phyloP scores from a whole-genome alignment of 257 asterid species.

The Primulina eburnea region DNA sequence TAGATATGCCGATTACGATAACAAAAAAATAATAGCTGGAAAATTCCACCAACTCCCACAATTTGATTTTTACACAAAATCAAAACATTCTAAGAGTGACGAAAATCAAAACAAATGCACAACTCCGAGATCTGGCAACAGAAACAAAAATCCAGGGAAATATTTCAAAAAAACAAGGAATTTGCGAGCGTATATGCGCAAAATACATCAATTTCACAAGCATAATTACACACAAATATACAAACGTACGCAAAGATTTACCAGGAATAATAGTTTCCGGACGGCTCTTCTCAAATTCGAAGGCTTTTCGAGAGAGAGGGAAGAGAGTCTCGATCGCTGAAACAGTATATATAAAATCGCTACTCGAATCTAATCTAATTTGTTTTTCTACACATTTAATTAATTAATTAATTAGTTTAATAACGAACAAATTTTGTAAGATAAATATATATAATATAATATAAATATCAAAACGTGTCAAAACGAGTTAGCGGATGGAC shows the following conservation, averaged over 20 bases:
- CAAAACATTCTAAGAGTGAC: background rate
- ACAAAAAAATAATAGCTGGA: background rate
- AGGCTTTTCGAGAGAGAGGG: background rate
- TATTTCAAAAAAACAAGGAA: background rate
- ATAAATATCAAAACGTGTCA: too few relatives aligned
- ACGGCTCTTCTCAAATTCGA: background rate
- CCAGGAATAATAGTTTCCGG: background rate
- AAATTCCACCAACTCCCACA: background rate
- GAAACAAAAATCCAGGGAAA: too few relatives aligned
- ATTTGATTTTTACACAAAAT: background rate
- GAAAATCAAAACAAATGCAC: background rate
- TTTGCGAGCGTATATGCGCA: background rate
- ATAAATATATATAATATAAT: too few relatives aligned
- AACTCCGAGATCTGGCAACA: background rate
- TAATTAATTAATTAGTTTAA: too few relatives aligned
- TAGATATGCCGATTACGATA: slow-evolving; percentile 1
- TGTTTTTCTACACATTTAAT: too few relatives aligned
- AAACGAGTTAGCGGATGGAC: too few relatives aligned
- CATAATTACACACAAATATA: too few relatives aligned
- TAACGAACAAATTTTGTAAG: too few relatives aligned
- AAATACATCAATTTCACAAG: background rate
- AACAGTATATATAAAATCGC: background rate
- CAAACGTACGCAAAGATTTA: background rate
- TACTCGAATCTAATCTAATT: too few relatives aligned
- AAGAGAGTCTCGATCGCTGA: background rate